These are phyloP conservation scores for Komagataea norvegica DNA, from an alignment of 1,139 yeast species.

Conservation along the genomic window DNA sequence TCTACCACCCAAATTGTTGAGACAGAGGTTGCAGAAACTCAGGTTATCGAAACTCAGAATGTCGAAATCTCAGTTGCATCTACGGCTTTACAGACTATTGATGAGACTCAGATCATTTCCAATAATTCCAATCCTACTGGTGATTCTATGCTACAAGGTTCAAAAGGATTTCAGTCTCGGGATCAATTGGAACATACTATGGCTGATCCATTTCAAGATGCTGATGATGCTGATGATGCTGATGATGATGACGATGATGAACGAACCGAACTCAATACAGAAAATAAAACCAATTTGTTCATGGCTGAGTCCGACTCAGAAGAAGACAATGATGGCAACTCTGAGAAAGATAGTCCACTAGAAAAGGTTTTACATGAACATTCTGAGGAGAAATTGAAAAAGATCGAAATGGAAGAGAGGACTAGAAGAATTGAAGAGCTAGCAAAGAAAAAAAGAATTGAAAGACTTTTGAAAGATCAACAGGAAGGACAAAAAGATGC, in stretches of 20 bases:
- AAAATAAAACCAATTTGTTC: constrained; percentile 21
- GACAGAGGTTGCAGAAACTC: no score
- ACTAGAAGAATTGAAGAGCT: constrained; percentile 16
- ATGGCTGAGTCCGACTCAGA: constrained; percentile 17
- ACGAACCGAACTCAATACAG: not conserved
- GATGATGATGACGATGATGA: constrained; percentile 9
- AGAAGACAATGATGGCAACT: constrained; percentile 1
- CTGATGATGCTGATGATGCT: not conserved
- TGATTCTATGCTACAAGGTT: no score
- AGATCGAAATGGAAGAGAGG: constrained; percentile 13
- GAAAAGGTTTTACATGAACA: no score
- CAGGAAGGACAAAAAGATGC: constrained; percentile 16
- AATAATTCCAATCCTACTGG: no score
- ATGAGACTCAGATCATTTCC: not conserved
- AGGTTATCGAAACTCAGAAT: no score
- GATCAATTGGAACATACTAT: not conserved
- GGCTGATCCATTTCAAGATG: not conserved
- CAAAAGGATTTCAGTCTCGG: no score
- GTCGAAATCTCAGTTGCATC: no score
- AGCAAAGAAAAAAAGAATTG: constrained; percentile 22
- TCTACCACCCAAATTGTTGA: no score
- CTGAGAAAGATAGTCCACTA: not conserved
- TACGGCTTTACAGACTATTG: no score
- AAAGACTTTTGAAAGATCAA: constrained; percentile 20
- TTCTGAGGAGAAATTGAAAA: no score